These are phyloP conservation scores for Musa schizocarpa DNA, from an alignment of 176 grass and related monocot species.

Conservation along the genomic window DNA sequence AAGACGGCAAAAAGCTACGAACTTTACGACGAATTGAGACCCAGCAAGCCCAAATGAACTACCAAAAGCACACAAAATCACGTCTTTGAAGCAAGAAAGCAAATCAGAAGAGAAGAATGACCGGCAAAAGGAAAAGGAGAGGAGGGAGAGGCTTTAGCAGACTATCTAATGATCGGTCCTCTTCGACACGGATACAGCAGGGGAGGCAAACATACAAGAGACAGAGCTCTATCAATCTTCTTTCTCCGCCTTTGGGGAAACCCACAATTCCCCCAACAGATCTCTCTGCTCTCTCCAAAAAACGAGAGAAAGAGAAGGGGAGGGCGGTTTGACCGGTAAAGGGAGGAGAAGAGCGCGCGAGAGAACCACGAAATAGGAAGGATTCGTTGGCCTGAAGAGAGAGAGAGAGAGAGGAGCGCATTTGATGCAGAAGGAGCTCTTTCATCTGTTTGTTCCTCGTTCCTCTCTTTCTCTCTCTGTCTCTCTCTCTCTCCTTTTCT, in stretches of 20 bases:
- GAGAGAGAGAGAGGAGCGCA: neutral
- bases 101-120: constrained; percentile 7
- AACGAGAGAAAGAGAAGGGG: constrained; percentile 25
- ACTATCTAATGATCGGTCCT: constrained; percentile 40
- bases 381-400: neutral
- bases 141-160: constrained; percentile 11
- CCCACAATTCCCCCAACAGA: constrained; percentile 24
- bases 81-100: constrained; percentile 6
- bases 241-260: constrained; percentile 15
- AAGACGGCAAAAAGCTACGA: neutral
- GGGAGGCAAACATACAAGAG: constrained; percentile 22
- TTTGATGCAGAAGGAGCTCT: neutral
- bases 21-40: neutral
- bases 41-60: neutral
- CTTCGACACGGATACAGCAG: constrained; percentile 11
- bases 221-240: constrained; percentile 29
- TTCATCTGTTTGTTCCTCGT: neutral
- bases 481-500: neutral
- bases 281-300: constrained; percentile 20
- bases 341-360: neutral
- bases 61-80: neutral
- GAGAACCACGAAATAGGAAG: neutral
- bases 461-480: neutral
- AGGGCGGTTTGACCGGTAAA: constrained; percentile 50
- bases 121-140: constrained; percentile 24